Percentiles rank a stretch among this genome's conserved stretches.
Evolutionary conservation across 148 eudicot species (phyloP).

Genomic region (Camellia granthamiana): DNA sequence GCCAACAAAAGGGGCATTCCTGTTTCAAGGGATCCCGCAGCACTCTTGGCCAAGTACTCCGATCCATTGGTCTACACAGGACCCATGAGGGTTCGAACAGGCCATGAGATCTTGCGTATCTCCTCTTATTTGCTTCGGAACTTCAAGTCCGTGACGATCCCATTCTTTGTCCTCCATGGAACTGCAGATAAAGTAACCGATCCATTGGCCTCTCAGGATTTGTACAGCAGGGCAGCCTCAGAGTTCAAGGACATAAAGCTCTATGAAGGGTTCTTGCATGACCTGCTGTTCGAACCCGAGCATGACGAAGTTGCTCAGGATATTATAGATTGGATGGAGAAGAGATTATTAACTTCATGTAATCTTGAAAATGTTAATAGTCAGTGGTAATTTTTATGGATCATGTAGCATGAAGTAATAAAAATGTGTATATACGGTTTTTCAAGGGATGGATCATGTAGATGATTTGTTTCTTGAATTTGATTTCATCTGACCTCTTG

Average conservation of each 20-base stretch:
- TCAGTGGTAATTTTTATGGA: constrained; percentile 21
- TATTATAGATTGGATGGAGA: constrained; percentile 81
- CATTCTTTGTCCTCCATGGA: constrained; percentile 92
- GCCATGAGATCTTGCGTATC: constrained; percentile 83
- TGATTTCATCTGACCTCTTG: background rate
- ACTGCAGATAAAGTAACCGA: constrained; percentile 90
- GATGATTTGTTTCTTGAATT: constrained; percentile 10
- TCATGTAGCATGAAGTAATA: background rate
- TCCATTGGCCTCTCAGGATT: constrained; percentile 79
- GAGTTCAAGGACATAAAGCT: constrained; percentile 77
- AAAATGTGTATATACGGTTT: background rate
- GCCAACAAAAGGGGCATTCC: constrained; percentile 90
- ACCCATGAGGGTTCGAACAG: constrained; percentile 84
- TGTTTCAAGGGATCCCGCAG: constrained; percentile 86
- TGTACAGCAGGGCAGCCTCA: constrained; percentile 72
- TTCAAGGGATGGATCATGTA: background rate
- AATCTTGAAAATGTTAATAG: constrained; percentile 18
- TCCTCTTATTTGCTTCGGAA: constrained; percentile 65
- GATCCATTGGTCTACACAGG: constrained; percentile 96
- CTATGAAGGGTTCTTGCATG: constrained; percentile 88
- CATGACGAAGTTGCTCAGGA: constrained; percentile 84
- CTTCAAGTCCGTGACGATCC: constrained; percentile 64
- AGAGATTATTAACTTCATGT: constrained; percentile 30
- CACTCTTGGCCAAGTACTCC: constrained; percentile 83
- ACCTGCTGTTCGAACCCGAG: constrained; percentile 95